A percentile compares a stretch with the other conserved stretches of the same genome.
Evolutionary conservation across 768 basidiomycete species (phyloP).

Genomic region (Chiua virens): DNA sequence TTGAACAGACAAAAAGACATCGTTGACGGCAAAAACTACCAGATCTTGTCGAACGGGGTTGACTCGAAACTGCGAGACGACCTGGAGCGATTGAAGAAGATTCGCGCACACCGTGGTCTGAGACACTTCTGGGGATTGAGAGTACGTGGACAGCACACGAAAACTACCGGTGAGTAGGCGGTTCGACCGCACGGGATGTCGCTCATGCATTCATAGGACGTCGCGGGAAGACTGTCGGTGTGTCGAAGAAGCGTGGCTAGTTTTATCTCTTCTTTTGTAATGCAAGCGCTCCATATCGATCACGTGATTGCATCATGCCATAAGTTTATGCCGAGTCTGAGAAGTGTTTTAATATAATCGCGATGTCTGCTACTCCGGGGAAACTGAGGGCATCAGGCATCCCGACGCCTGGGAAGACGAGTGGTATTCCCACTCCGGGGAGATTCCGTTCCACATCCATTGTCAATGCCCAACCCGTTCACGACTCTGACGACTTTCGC

Average conservation of each 20-base stretch:
- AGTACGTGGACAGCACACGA: slow-evolving; percentile 98
- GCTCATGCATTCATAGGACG: slow-evolving; percentile 54
- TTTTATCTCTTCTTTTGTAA: slow-evolving; percentile 8
- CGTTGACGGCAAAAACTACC: slow-evolving; percentile 93
- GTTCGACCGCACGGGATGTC: neutral
- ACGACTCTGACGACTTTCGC: slow-evolving; percentile 54
- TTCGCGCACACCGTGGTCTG: slow-evolving; percentile 92
- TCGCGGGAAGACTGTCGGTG: slow-evolving; percentile 95
- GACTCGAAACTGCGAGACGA: slow-evolving; percentile 99
- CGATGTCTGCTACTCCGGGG: slow-evolving; percentile 46
- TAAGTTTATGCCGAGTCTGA: neutral
- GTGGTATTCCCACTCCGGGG: slow-evolving; percentile 68
- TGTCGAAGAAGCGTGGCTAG: slow-evolving; percentile 85
- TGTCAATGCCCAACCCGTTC: slow-evolving; percentile 35
- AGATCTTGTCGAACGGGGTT: slow-evolving; percentile 93
- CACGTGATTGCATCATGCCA: slow-evolving; percentile 17
- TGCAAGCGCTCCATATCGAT: slow-evolving; percentile 2
- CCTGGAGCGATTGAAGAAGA: slow-evolving; percentile 98
- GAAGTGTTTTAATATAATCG: slow-evolving; percentile 2
- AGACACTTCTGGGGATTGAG: slow-evolving; percentile 93
- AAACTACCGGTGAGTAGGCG: slow-evolving; percentile 79
- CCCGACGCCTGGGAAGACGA: slow-evolving; percentile 47
- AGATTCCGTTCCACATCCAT: slow-evolving; percentile 68
- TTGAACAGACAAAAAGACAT: slow-evolving; percentile 99
- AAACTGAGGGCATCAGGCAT: slow-evolving; percentile 43